Evolutionary conservation across 768 basidiomycete species (phyloP).

Genomic region (Amanita subjunquillea): DNA sequence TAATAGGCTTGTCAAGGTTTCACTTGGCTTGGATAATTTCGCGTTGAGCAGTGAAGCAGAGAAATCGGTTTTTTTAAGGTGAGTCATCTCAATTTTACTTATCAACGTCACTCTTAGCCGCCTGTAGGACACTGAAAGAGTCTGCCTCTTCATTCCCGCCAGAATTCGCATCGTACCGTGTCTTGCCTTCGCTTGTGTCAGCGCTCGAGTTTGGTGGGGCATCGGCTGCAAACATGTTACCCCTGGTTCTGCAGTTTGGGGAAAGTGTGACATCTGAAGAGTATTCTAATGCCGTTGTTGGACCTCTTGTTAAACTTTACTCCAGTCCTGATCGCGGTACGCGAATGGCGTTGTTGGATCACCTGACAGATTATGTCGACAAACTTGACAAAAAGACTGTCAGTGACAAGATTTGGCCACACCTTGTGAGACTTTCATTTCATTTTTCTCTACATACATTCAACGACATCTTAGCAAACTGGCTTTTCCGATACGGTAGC

Average conservation of each 20-base stretch:
- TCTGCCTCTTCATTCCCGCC: constrained; percentile 71
- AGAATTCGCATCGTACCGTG: constrained; percentile 74
- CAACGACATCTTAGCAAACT: constrained; percentile 56
- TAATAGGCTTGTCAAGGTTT: constrained; percentile 80
- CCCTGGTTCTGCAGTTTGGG: constrained; percentile 76
- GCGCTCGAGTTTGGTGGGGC: constrained; percentile 74
- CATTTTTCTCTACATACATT: not conserved
- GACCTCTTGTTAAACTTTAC: constrained; percentile 76
- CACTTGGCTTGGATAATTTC: constrained; percentile 79
- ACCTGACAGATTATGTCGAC: constrained; percentile 73
- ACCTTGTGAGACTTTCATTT: constrained; percentile 49
- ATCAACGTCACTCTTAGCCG: constrained; percentile 8
- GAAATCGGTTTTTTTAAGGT: constrained; percentile 65
- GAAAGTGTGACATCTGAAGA: constrained; percentile 59
- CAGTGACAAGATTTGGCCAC: constrained; percentile 85
- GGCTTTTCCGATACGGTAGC: constrained; percentile 94
- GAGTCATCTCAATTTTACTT: constrained; percentile 6
- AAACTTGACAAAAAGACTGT: constrained; percentile 82
- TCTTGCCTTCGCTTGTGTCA: constrained; percentile 79
- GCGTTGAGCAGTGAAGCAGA: constrained; percentile 73
- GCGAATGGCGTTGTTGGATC: constrained; percentile 88
- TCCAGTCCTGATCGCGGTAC: constrained; percentile 88
- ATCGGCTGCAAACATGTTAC: constrained; percentile 68
- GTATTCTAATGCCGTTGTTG: constrained; percentile 57
- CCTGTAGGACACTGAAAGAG: constrained; percentile 62